Evolutionary conservation across 2,329 filamentous ascomycete species (phyloP).

Genomic region (Boeremia exigua): DNA sequence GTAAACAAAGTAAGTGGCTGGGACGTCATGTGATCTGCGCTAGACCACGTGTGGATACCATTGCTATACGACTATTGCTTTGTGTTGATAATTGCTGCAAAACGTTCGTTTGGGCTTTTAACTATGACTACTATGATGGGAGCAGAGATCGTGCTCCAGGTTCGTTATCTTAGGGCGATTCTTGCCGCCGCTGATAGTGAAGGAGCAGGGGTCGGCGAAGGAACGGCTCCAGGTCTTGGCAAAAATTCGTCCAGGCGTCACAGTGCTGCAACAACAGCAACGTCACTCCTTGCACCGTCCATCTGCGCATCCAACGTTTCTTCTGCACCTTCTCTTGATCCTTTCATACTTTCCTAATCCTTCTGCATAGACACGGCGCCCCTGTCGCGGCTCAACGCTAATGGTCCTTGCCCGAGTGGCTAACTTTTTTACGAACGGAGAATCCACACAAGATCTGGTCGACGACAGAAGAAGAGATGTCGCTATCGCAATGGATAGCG

Average conservation of each 20-base stretch:
- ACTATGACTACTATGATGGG: too few relatives aligned
- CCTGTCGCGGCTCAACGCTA: conserved; percentile 38
- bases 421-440: conserved; percentile 52
- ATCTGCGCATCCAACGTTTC: conserved; percentile 8
- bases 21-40: conserved; percentile 23
- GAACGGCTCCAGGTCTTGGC: conserved; percentile 31
- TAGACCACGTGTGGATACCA: conserved; percentile 1
- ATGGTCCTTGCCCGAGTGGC: conserved; percentile 60
- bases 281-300: conserved; percentile 31
- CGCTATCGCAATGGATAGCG: conserved; percentile 30
- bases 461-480: conserved; percentile 46
- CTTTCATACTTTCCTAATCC: not conserved
- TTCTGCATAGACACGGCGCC: conserved; percentile 17
- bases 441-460: conserved; percentile 40
- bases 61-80: not conserved
- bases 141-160: not conserved
- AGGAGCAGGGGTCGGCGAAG: conserved; percentile 16
- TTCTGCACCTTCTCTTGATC: conserved; percentile 4
- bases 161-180: conserved; percentile 17
- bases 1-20: conserved; percentile 39
- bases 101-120: not conserved
- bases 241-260: conserved; percentile 36
- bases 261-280: conserved; percentile 23
- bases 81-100: not conserved
- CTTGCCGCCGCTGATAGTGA: conserved; percentile 25